Conservation (phyloP, 2,329 filamentous ascomycete species). For the Ceratocystis lukuohia region DNA sequence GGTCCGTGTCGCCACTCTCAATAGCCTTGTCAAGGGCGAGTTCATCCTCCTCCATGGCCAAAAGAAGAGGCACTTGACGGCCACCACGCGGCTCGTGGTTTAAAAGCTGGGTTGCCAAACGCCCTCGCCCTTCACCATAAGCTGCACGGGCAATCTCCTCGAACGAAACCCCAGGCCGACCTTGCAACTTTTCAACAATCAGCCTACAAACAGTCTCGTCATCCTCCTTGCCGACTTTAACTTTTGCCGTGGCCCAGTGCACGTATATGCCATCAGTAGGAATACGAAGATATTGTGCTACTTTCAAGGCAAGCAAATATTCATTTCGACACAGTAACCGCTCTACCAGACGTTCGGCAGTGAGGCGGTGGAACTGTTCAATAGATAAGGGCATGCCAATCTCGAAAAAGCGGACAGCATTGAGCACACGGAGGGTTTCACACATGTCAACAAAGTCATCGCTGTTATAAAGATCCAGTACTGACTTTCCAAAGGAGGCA, state of each 20-base stretch:
- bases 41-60: slow-evolving; percentile 92
- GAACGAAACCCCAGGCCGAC: slow-evolving; percentile 87
- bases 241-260: slow-evolving; percentile 93
- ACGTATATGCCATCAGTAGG: slow-evolving; percentile 85
- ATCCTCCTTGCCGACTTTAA: slow-evolving; percentile 68
- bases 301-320: slow-evolving; percentile 76
- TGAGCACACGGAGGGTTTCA: slow-evolving; percentile 81
- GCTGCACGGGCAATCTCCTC: slow-evolving; percentile 86
- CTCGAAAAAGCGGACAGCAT: slow-evolving; percentile 82
- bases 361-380: slow-evolving; percentile 84
- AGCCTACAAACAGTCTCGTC: slow-evolving; percentile 77
- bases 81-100: slow-evolving; percentile 90
- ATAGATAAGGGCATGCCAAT: slow-evolving; percentile 83
- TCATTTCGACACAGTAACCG: slow-evolving; percentile 80
- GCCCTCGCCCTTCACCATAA: slow-evolving; percentile 80
- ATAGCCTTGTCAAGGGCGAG: slow-evolving; percentile 93
- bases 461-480: slow-evolving; percentile 91
- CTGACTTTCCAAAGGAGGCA: slow-evolving; percentile 93
- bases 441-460: slow-evolving; percentile 99
- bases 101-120: slow-evolving; percentile 79
- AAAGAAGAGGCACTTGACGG: slow-evolving; percentile 84
- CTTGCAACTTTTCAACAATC: slow-evolving; percentile 74
- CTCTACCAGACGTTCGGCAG: slow-evolving; percentile 74
- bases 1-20: slow-evolving; percentile 85
- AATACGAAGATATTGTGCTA: slow-evolving; percentile 75